Evolutionary conservation across 2,329 filamentous ascomycete species (phyloP), one percentile per base, ranked within the genome.

Genomic region (Colletotrichum sp.): DNA sequence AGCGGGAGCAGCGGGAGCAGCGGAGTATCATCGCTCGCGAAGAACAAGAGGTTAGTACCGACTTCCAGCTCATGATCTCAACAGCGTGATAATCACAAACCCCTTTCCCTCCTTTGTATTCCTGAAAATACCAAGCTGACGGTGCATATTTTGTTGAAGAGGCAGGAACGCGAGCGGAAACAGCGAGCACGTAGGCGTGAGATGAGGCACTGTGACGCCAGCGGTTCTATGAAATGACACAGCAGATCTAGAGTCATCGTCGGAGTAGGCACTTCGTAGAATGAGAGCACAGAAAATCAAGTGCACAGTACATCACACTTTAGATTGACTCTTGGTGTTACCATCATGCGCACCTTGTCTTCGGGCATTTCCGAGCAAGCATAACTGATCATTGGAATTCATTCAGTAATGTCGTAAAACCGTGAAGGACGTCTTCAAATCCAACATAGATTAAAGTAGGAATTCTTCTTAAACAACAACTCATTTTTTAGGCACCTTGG

Each of bases 241-340:
- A 2, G 10, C n/a, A n/a, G n/a, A 49, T 49, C 2, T 12, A 13
- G 9, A 21, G 6, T 10, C 5, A 12, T 49, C 44, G n/a, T 3
- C 10, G 18, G 10, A 49, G 44, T 49, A 21, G 4, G 10, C 18
- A 49, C 0, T 1, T 7, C 0, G 6, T 21, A 21, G 44, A n/a
- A n/a, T n/a, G n/a, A 21, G n/a, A 49, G n/a, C 44, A 21, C 44
- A 49, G 44, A 49, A 49, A n/a, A 49, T 13, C 44, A 49, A 49
- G 18, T n/a, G 0, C 44, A 4, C 2, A 49, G 10, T 49, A 7
- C 2, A 13, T 12, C 1, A 49, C 0, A 49, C 2, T 49, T 13
- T 3, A 21, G n/a, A 49, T n/a, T 21, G 18, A 1, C 6, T 49
- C 6, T 8, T 49, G n/a, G n/a, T 49, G n/a, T 21, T 13, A n/a